These are phyloP conservation scores for Blastocystis sp. DNA, from an alignment of 352 stramenopile species.

Conservation along the genomic window DNA sequence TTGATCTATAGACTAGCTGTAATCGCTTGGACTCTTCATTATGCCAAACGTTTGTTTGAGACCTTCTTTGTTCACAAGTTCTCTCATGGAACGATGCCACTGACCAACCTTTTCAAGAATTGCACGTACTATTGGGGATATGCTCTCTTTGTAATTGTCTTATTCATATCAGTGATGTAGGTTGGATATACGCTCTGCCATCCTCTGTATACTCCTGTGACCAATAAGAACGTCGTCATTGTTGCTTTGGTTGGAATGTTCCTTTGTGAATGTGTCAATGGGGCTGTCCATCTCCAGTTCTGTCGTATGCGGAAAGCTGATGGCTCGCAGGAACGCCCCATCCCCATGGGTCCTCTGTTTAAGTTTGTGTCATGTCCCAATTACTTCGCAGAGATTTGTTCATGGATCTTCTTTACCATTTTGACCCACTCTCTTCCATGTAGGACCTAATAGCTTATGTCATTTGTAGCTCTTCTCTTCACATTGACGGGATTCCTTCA, in stretches of 20 bases:
- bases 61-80: slow-evolving; percentile 81
- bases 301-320: slow-evolving; percentile 73
- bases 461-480: slow-evolving; percentile 71
- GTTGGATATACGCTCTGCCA: slow-evolving; percentile 77
- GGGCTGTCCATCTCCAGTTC: slow-evolving; percentile 76
- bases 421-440: slow-evolving; percentile 73
- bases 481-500: slow-evolving; percentile 76
- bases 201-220: slow-evolving; percentile 68
- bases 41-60: slow-evolving; percentile 77
- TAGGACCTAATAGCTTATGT: slow-evolving; percentile 48
- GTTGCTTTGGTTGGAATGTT: slow-evolving; percentile 14
- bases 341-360: slow-evolving; percentile 69
- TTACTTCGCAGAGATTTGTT: slow-evolving; percentile 80
- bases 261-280: slow-evolving; percentile 76
- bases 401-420: slow-evolving; percentile 79
- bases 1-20: slow-evolving; percentile 64
- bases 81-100: slow-evolving; percentile 76
- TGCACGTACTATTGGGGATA: slow-evolving; percentile 80
- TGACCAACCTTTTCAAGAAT: slow-evolving; percentile 82
- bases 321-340: slow-evolving; percentile 71
- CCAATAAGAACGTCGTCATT: slow-evolving; percentile 38
- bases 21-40: slow-evolving; percentile 75
- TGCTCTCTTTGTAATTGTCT: slow-evolving; percentile 68
- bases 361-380: slow-evolving; percentile 79
- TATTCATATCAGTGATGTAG: not conserved